These are phyloP conservation scores for Pseudozyma tsukubaensis DNA, from an alignment of 1,284 basidiomycete species.

Conservation along the genomic window DNA sequence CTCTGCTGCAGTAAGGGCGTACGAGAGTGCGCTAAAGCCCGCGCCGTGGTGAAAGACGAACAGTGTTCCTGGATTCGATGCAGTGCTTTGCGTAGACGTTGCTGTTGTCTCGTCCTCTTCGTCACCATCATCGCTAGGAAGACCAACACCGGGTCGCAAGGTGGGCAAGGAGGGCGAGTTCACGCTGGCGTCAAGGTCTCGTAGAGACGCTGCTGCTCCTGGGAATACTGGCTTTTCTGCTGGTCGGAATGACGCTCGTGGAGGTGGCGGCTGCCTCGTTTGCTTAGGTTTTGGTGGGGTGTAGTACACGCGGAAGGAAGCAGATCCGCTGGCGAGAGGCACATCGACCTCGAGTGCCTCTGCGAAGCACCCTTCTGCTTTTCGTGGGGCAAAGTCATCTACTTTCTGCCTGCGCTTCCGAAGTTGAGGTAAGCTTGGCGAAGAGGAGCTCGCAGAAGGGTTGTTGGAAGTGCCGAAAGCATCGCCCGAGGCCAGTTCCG, in stretches of 20 bases:
- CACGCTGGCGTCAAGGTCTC: constrained; percentile 15
- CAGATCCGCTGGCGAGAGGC: constrained; percentile 17
- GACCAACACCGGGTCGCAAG: constrained; percentile 54
- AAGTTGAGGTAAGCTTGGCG: neutral
- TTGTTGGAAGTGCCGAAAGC: constrained; percentile 1
- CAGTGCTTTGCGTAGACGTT: neutral
- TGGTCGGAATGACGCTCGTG: neutral
- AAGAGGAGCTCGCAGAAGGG: neutral
- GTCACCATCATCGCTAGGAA: constrained; percentile 52
- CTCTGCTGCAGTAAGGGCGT: constrained; percentile 86
- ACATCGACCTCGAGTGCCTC: constrained; percentile 65
- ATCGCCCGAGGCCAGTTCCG: constrained; percentile 9
- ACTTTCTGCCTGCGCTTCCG: constrained; percentile 7
- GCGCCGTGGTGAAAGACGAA: constrained; percentile 95
- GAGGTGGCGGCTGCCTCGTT: neutral
- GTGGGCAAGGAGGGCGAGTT: constrained; percentile 20
- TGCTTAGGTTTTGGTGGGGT: constrained; percentile 52
- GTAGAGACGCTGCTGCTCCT: constrained; percentile 8
- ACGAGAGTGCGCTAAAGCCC: constrained; percentile 87
- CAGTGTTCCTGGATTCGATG: constrained; percentile 73
- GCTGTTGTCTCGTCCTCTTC: constrained; percentile 69
- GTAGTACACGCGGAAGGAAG: constrained; percentile 70
- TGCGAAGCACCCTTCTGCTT: constrained; percentile 61
- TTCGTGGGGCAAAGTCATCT: constrained; percentile 48
- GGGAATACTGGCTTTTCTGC: neutral